Evolutionary conservation across 2,329 filamentous ascomycete genomes (phyloP), one percentile per base, ranked within the genome.

Genomic region (Chalaropsis ovoidea): DNA sequence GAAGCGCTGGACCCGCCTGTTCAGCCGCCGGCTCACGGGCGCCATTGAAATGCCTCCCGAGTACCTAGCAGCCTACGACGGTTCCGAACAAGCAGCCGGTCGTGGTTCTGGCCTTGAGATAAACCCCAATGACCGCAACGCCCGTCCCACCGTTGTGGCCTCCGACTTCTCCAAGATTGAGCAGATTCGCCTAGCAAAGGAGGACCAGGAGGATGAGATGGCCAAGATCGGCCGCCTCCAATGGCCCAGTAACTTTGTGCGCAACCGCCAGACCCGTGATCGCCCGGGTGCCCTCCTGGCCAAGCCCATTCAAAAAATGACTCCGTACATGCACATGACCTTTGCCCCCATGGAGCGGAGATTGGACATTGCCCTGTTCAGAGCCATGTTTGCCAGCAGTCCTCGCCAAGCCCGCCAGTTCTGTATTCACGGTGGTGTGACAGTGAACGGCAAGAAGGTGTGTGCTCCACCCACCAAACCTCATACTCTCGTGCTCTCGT

Each of bases 381-480:
- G 94, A 62, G 88, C 94, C 45, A 77, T 99, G 75, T 99, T 99
- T 76, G 92, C 94, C 52, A 96, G 90, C 76, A 96, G 91, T 76
- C 84, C 89, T 43, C 83, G 92, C 70, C 94, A 99, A 76, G 95
- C 95, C 15, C 85, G 93, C 70, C 93, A 97, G 71, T 95, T 97
- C 73, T 89, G 95, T 67, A 84, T 95, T 35, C 94, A 99, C 76
- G 94, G 94, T 35, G 86, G 86, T 67, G 94, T 99, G 68, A 95
- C 86, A 72, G 94, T 99, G 73, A 99, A 99, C 78, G 94, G 94
- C 69, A 91, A 95, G 77, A 92, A 91, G 85, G 92, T 95, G 71
- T 43, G 42, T 58, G 24, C 11, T 4, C n/a, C 62, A 15, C 15
- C 27, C 42, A 15, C 24, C 41, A 15, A 41, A n/a, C 27, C 24